Conservation (phyloP, 768 basidiomycete species). For the Serpula lacrymans region DNA sequence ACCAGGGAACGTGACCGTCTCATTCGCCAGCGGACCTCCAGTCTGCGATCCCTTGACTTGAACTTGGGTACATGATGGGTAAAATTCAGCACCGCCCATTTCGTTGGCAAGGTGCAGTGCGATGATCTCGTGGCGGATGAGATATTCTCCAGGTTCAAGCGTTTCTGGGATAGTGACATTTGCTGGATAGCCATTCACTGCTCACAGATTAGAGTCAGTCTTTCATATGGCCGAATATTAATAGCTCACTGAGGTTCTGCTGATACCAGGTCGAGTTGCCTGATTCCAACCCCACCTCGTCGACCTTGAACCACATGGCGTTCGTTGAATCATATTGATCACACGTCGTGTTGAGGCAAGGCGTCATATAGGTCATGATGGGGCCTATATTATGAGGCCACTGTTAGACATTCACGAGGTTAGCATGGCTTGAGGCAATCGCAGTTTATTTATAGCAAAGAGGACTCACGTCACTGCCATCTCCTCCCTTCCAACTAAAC, state of each 20-base stretch:
- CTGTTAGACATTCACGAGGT: slow-evolving; percentile 17
- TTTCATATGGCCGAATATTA: background rate
- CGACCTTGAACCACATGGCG: slow-evolving; percentile 76
- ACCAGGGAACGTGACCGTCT: slow-evolving; percentile 68
- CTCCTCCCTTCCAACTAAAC: slow-evolving; percentile 54
- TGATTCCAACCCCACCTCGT: slow-evolving; percentile 44
- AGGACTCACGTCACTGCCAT: slow-evolving; percentile 31
- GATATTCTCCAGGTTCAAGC: slow-evolving; percentile 65
- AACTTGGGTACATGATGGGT: slow-evolving; percentile 66
- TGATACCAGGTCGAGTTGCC: slow-evolving; percentile 48
- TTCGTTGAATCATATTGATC: slow-evolving; percentile 53
- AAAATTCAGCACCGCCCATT: slow-evolving; percentile 73
- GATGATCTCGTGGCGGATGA: slow-evolving; percentile 79
- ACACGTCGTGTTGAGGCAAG: slow-evolving; percentile 56
- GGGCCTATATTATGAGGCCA: slow-evolving; percentile 65
- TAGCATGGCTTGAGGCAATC: background rate
- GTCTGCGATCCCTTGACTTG: slow-evolving; percentile 51
- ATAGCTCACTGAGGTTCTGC: slow-evolving; percentile 44
- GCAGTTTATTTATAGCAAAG: background rate
- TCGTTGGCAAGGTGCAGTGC: slow-evolving; percentile 64
- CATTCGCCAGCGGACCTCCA: slow-evolving; percentile 40
- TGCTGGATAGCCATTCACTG: slow-evolving; percentile 40
- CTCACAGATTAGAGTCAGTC: slow-evolving; percentile 2
- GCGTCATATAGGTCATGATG: slow-evolving; percentile 71
- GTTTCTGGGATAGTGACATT: slow-evolving; percentile 44